These are phyloP conservation scores for Penicillium sp. DNA, from an alignment of 2,329 filamentous ascomycete genomes.

Conservation along the genomic window DNA sequence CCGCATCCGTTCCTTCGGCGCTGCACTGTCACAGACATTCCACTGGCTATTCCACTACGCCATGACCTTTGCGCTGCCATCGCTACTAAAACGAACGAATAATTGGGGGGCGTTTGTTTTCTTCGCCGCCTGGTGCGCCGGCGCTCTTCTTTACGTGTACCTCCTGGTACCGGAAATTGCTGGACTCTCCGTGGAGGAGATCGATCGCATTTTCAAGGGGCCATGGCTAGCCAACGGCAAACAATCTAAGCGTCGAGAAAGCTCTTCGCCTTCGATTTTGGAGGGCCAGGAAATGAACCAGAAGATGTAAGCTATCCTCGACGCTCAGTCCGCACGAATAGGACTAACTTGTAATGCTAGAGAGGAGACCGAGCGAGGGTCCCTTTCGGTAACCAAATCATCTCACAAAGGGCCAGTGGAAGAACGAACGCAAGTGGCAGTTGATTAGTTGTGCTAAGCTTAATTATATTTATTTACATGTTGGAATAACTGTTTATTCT, in stretches of 20 bases:
- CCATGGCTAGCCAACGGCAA: not conserved
- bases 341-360: not conserved
- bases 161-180: conserved; percentile 42
- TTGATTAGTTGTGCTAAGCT: not conserved
- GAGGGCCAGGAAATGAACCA: not conserved
- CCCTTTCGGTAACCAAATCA: not conserved
- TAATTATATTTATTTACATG: not conserved
- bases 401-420: not conserved
- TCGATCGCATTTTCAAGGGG: conserved; percentile 12
- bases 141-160: conserved; percentile 40
- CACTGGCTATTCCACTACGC: conserved; percentile 47
- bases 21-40: conserved; percentile 37
- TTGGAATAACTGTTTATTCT: not conserved
- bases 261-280: not conserved
- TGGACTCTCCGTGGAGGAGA: conserved; percentile 34
- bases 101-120: conserved; percentile 48
- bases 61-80: conserved; percentile 37
- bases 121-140: conserved; percentile 42
- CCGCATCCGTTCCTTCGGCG: conserved; percentile 46
- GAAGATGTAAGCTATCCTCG: not conserved
- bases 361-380: not conserved
- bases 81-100: conserved; percentile 33
- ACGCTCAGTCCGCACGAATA: not conserved
- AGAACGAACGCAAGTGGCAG: not conserved
- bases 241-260: not conserved